These are phyloP conservation scores for Glonium stellatum DNA, from an alignment of 495 filamentous ascomycete genomes.

Conservation along the genomic window DNA sequence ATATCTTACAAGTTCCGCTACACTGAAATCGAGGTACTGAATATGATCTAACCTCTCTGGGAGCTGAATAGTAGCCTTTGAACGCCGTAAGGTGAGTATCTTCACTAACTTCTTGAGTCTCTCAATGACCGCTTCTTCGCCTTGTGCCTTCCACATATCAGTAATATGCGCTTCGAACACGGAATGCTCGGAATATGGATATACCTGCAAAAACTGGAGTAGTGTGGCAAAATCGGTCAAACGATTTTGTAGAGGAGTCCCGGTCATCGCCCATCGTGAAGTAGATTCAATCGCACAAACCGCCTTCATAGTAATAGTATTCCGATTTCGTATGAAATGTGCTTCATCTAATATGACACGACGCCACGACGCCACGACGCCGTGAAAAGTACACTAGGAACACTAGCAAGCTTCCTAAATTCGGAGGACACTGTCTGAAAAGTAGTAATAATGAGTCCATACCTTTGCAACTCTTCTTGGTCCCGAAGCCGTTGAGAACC, in stretches of 20 bases:
- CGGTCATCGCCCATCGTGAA: conserved; percentile 32
- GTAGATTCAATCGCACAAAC: neutral
- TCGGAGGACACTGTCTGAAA: conserved; percentile 12
- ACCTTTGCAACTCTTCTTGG: neutral
- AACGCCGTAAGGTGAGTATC: conserved; percentile 34
- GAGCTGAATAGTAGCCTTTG: conserved; percentile 34
- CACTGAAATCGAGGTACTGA: neutral
- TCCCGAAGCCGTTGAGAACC: neutral
- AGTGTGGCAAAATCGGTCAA: conserved; percentile 36
- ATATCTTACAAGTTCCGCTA: neutral
- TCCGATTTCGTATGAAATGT: conserved; percentile 7
- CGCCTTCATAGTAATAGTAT: conserved; percentile 3
- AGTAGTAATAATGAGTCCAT: conserved; percentile 11
- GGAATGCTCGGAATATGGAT: conserved; percentile 37
- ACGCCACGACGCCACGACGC: too few relatives aligned
- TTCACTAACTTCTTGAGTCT: conserved; percentile 36
- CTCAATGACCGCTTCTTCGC: conserved; percentile 31
- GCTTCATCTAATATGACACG: neutral
- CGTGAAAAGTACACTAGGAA: too few relatives aligned
- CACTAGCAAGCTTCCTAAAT: neutral
- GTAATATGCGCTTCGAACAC: conserved; percentile 35
- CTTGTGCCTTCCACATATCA: conserved; percentile 33
- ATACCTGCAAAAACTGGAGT: conserved; percentile 38
- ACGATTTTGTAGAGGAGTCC: conserved; percentile 42
- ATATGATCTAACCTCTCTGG: conserved; percentile 28